Evolutionary conservation across 345 rosid species (phyloP).

Genomic region (Combretum micranthum): DNA sequence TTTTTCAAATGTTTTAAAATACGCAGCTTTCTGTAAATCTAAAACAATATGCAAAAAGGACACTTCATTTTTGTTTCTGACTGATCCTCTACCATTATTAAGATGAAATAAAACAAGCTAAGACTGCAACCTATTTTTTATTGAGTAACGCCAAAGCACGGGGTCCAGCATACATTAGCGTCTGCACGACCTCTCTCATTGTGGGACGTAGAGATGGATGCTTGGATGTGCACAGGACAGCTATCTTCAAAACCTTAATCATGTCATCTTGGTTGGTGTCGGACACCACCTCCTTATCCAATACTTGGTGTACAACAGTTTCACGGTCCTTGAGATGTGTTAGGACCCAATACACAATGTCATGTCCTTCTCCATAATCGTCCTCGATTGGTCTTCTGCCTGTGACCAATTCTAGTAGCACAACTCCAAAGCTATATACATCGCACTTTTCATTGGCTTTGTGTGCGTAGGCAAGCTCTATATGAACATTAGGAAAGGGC

Average conservation of each 20-base stretch:
- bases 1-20: too few species aligned
- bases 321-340: slow-evolving; percentile 43
- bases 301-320: slow-evolving; percentile 36
- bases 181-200: slow-evolving; percentile 76
- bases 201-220: slow-evolving; percentile 68
- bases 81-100: too few species aligned
- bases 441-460: slow-evolving; percentile 75
- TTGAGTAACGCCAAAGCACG: slow-evolving; percentile 17
- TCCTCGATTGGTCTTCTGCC: slow-evolving; percentile 62
- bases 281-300: slow-evolving; percentile 38
- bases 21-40: too few species aligned
- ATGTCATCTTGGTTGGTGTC: slow-evolving; percentile 39
- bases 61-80: too few species aligned
- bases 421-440: slow-evolving; percentile 83
- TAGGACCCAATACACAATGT: slow-evolving; percentile 64
- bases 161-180: slow-evolving; percentile 70
- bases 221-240: slow-evolving; percentile 68
- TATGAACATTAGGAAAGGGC: neutral
- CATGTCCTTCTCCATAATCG: slow-evolving; percentile 69
- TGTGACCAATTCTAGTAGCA: slow-evolving; percentile 58
- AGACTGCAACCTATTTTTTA: slow-evolving; percentile 5
- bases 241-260: slow-evolving; percentile 65
- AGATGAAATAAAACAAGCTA: too few species aligned
- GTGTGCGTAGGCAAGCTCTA: slow-evolving; percentile 75
- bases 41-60: too few species aligned